Evolutionary conservation across 148 eudicot species (phyloP).

Genomic region (Bassia scoparia): DNA sequence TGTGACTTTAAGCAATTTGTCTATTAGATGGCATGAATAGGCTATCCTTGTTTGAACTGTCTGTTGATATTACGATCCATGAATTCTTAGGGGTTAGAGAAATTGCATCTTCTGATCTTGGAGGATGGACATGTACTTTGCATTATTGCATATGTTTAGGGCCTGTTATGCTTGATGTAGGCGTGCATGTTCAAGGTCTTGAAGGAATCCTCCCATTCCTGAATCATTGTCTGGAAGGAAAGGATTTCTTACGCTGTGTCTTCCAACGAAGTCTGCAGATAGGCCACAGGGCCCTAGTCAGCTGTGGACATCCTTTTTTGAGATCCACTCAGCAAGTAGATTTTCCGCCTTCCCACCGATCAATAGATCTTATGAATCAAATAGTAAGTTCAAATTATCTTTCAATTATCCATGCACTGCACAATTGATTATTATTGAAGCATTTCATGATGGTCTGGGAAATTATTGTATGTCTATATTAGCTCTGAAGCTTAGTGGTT

Average conservation of each 20-base stretch:
- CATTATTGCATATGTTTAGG: too few relatives aligned
- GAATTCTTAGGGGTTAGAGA: neutral
- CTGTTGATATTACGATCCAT: neutral
- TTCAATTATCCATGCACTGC: too few relatives aligned
- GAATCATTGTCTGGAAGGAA: too few relatives aligned
- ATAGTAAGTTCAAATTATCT: slow-evolving; percentile 5
- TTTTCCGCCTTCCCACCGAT: slow-evolving; percentile 26
- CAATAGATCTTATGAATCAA: slow-evolving; percentile 10
- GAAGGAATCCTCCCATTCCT: too few relatives aligned
- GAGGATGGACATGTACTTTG: neutral
- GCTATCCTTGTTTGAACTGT: neutral
- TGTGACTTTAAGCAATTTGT: neutral
- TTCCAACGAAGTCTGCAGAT: too few relatives aligned
- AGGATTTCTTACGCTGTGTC: too few relatives aligned
- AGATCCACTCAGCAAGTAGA: slow-evolving; percentile 50
- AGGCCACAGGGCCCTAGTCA: too few relatives aligned
- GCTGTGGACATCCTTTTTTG: too few relatives aligned
- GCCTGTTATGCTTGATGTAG: too few relatives aligned
- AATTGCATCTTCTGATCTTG: neutral
- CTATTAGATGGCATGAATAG: neutral
- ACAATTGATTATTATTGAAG: too few relatives aligned
- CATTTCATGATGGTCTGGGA: too few relatives aligned
- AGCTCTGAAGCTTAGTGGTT: neutral
- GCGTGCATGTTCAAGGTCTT: too few relatives aligned
- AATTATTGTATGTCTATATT: neutral